phyloP scores from a whole-genome alignment of 192 early-diverging fungal genomes.

The Physocladia obscura region DNA sequence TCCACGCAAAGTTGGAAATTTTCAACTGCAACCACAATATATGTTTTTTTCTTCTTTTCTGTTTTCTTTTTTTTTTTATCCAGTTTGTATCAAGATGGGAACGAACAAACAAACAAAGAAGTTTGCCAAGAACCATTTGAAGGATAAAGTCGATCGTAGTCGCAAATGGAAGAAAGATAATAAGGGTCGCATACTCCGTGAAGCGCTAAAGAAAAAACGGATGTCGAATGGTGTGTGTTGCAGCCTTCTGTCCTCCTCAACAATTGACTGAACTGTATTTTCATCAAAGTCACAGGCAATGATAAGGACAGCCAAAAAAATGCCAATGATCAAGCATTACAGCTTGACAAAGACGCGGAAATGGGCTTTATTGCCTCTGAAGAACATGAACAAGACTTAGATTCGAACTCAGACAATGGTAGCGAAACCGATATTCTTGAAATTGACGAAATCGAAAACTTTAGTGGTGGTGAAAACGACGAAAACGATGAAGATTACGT shows the following conservation, averaged over 20 bases:
- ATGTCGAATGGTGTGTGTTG: no score
- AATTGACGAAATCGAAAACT: slow-evolving; percentile 31
- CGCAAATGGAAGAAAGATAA: slow-evolving; percentile 36
- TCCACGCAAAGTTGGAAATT: no score
- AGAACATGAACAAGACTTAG: slow-evolving; percentile 32
- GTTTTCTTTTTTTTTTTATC: slow-evolving; percentile 7
- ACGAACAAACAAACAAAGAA: slow-evolving; percentile 74
- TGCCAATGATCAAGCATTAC: slow-evolving; percentile 26
- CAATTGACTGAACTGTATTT: no score
- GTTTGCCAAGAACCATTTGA: slow-evolving; percentile 76
- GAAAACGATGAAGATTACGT: slow-evolving; percentile 50
- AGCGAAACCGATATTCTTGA: slow-evolving; percentile 30
- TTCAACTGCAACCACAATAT: no score
- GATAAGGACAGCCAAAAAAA: slow-evolving; percentile 17
- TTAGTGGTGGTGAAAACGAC: slow-evolving; percentile 39
- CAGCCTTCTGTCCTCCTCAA: no score
- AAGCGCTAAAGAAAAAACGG: slow-evolving; percentile 27
- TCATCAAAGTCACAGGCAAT: slow-evolving; percentile 27
- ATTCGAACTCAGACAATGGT: slow-evolving; percentile 40
- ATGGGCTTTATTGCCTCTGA: slow-evolving; percentile 18
- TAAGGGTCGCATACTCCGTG: slow-evolving; percentile 33
- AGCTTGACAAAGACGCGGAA: slow-evolving; percentile 28
- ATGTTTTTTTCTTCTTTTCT: slow-evolving; percentile 6
- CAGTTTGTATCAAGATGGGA: slow-evolving; percentile 40
- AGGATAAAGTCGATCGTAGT: slow-evolving; percentile 41